Evolutionary conservation across 495 filamentous ascomycete species (phyloP), one percentile per base, ranked within the genome.

Genomic region (Podospora tetraspora): DNA sequence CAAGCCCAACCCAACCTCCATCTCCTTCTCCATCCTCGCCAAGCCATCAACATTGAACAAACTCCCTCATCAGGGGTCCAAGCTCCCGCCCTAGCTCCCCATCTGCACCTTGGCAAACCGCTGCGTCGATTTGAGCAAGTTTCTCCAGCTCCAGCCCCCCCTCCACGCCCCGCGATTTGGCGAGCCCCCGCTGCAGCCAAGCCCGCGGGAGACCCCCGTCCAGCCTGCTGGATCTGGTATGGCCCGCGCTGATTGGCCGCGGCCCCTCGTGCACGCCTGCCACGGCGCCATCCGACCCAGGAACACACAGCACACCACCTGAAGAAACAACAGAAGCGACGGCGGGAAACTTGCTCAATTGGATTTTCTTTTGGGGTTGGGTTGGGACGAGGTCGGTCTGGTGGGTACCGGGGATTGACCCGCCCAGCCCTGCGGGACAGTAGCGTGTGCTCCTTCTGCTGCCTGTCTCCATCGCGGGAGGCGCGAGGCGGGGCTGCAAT

Each of bases 91-190:
- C 23, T 11, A 24, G 22, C 59, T 60, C 9, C 22, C 27, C 21
- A 6, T 21, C n/a, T 59, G 22, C 25, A 22, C 57, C 57, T 59
- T 37, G 32, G 30, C 32, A 25, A 25, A 22, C 62, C 43, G 56
- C 37, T 73, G 73, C 71, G 71, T 37, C 62, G 13, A 70, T 75
- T 75, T 75, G 73, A 75, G 73, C 73, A 75, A 75, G 71, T 75
- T 75, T 75, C 66, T n/a, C 64, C 37, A 63, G 65, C 66, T 52
- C 61, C 63, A 43, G 34, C 34, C 29, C 43, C 59, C 32, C 62
- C n/a, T n/a, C n/a, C n/a, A n/a, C n/a, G n/a, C n/a, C n/a, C 58
- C 65, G 29, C 43, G 12, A 57, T n/a, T 29, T 43, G 19, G 21
- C 27, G 57, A 61, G 30, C 4, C 43, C 27, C 37, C 59, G 16